A percentile compares a stretch with the other conserved stretches of the same genome.
Evolutionary conservation across 129 eudicot genomes (phyloP).

Genomic region (Flaveria robusta): DNA sequence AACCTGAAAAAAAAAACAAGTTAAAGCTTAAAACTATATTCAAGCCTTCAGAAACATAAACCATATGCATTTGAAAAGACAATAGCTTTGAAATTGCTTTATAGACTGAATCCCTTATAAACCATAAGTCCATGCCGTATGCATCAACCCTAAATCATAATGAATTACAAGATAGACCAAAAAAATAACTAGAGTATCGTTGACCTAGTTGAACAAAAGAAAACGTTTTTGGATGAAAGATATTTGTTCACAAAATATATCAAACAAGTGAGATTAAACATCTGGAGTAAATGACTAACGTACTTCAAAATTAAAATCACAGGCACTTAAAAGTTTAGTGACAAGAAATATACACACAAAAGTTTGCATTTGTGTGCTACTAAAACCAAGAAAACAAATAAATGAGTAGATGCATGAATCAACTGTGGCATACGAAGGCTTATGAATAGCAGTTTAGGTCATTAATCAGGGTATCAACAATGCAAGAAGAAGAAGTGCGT

Average conservation of each 20-base stretch:
- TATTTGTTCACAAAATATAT: neutral
- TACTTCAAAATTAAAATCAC: neutral
- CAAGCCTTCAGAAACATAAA: neutral
- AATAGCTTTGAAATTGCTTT: neutral
- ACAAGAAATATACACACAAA: neutral
- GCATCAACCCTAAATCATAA: neutral
- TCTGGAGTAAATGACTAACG: neutral
- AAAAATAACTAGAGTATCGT: neutral
- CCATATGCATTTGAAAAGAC: neutral
- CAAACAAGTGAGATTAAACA: neutral
- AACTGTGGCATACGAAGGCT: neutral
- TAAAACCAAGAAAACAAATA: neutral
- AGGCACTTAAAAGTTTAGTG: neutral
- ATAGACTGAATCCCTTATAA: constrained; percentile 2
- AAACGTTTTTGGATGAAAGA: neutral
- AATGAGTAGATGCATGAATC: neutral
- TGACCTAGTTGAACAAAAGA: neutral
- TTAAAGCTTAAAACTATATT: neutral
- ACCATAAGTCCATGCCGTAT: neutral
- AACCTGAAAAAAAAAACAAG: constrained; percentile 38
- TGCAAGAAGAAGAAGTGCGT: neutral
- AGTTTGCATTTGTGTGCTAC: neutral
- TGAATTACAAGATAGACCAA: neutral
- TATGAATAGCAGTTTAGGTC: neutral
- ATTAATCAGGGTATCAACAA: constrained; percentile 4